Conservation (phyloP, 305 asterid genomes). For the Plantago rigida region DNA sequence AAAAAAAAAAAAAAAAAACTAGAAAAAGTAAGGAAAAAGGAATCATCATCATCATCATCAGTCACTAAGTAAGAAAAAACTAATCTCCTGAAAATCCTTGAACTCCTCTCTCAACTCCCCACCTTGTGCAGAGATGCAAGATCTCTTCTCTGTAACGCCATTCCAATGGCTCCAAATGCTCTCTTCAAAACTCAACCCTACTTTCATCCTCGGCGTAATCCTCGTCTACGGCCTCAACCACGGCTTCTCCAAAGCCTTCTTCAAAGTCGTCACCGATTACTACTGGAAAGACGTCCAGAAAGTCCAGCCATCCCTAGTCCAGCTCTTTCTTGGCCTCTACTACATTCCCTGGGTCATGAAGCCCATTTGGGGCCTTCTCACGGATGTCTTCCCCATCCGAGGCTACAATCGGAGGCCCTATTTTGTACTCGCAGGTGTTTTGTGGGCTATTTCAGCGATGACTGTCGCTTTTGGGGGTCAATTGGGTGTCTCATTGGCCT, state of each 20-base stretch:
- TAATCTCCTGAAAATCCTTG: too few relatives aligned
- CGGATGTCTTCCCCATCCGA: conserved; percentile 43
- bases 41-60: too few relatives aligned
- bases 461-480: conserved; percentile 26
- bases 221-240: conserved; percentile 52
- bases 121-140: not conserved
- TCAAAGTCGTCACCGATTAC: conserved; percentile 49
- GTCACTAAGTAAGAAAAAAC: too few relatives aligned
- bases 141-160: conserved; percentile 17
- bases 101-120: too few relatives aligned
- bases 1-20: too few relatives aligned
- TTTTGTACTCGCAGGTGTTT: conserved; percentile 37
- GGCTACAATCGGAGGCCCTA: conserved; percentile 51
- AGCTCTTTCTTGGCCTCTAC: conserved; percentile 43
- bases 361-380: conserved; percentile 55
- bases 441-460: not conserved
- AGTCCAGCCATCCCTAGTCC: conserved; percentile 50
- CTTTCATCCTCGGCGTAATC: conserved; percentile 44
- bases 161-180: conserved; percentile 53
- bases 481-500: conserved; percentile 31
- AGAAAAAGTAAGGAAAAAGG: too few relatives aligned
- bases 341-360: conserved; percentile 59
- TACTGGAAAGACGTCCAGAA: conserved; percentile 65
- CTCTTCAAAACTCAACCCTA: conserved; percentile 34
- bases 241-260: conserved; percentile 44